phyloP scores from a whole-genome alignment of 148 eudicot genomes.

The Rhododendron williamsianum region DNA sequence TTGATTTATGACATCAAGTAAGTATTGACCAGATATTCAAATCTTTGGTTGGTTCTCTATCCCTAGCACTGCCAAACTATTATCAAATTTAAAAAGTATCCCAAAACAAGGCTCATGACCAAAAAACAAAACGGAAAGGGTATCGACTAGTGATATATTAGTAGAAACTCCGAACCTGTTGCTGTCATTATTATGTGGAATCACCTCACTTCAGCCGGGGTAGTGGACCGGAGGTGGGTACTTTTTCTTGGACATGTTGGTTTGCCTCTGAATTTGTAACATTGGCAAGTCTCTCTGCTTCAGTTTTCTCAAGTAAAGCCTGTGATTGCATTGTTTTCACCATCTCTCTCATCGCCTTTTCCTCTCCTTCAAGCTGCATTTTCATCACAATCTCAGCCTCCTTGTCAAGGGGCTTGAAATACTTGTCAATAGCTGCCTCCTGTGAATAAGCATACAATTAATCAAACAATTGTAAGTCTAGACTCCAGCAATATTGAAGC shows the following conservation, averaged over 20 bases:
- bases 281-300: conserved; percentile 42
- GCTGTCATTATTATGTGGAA: neutral
- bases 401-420: conserved; percentile 78
- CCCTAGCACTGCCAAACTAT: no score
- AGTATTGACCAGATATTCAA: no score
- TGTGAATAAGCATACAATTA: conserved; percentile 19
- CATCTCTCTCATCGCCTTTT: conserved; percentile 58
- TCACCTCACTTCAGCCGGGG: conserved; percentile 15
- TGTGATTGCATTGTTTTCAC: conserved; percentile 58
- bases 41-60: no score
- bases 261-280: conserved; percentile 24
- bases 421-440: conserved; percentile 75
- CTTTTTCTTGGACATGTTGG: conserved; percentile 18
- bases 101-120: no score
- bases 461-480: neutral
- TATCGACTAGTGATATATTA: neutral
- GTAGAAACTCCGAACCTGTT: neutral
- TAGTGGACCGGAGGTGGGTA: neutral
- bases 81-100: no score
- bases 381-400: conserved; percentile 65
- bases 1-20: no score
- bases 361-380: conserved; percentile 70
- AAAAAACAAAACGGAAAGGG: neutral
- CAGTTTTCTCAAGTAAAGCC: conserved; percentile 58
- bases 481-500: neutral